Evolutionary conservation across 495 filamentous ascomycete genomes (phyloP), one percentile per base, ranked within the genome.

Genomic region (Neurospora tetrasperma): DNA sequence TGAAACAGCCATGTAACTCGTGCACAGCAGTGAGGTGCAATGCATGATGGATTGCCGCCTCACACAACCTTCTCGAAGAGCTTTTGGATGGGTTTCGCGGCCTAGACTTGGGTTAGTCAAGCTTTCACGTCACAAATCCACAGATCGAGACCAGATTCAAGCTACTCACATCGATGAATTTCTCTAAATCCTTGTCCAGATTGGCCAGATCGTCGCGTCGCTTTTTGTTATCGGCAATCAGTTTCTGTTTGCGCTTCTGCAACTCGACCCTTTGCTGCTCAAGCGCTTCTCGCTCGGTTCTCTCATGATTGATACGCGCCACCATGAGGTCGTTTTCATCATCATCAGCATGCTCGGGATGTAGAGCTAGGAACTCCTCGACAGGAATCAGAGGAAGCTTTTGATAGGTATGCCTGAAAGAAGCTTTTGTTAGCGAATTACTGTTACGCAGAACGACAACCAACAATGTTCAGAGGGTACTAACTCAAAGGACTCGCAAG

Each of bases 191-290:
- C 82, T 92, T 90, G 77, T 97, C 94, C 43, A 98, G 84, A 75
- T 90, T 96, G 42, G 90, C 92, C 38, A 99, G 83, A 79, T 99
- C 93, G 71, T 98, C 94, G 80, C 96, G 95, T 70, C 94, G 86
- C 83, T 93, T 97, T 85, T 97, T 97, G 77, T 97, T 98, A 77
- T 98, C 94, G 7, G 92, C 90, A 71, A 96, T 96, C 71, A 99
- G 85, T 69, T 89, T 91, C 80, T 97, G 93, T 78, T 99, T 99
- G 79, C 91, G 89, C 85, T 93, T 95, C 71, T 97, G 82, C 38
- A 98, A 85, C 75, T 91, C 92, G 80, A 94, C 93, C 46, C 96
- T 88, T 73, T 92, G 90, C 80, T 93, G 91, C 78, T 99, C 96
- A 11, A 98, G 85, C 31, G 90, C 88, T 83, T 97, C 91, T 20